Evolutionary conservation across 1,284 basidiomycete genomes (phyloP), one percentile per base, ranked within the genome.

Genomic region (Porphyrellus sp.): DNA sequence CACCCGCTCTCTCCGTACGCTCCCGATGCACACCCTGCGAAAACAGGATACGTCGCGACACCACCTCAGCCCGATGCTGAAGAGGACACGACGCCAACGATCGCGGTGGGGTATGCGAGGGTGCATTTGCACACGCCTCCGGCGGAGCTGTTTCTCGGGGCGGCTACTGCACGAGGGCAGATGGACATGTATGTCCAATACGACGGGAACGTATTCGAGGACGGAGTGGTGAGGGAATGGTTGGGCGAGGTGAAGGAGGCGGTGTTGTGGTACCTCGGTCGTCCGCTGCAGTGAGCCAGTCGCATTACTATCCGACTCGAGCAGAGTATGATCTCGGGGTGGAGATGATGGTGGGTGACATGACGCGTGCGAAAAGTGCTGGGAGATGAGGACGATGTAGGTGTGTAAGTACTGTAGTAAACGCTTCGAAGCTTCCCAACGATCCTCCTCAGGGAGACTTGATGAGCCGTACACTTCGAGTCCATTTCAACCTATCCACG

Each of bases 111-210:
- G 23, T 33, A 42, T 12, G 45, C 59, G 11, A 39, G 52, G 16
- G 58, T 59, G 0, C 61, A 56, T 52, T 64, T 81, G 12, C 74
- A 70, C 31, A 23, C 16, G 23, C 38, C 5, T 11, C 46, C 38
- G 8, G 46, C 28, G 6, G 28, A 40, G n/a, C 27, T 48, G 4
- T 38, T 12, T 24, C 46, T 47, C 37, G 27, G 25, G 6, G 37
- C 35, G 7, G 46, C 15, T 2, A 39, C 27, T 3, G 30, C 25
- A 18, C 28, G 21, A 4, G 46, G 46, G n/a, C 35, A 23, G 46
- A 39, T 47, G 46, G 9, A 23, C 21, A 24, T 40, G 38, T 33
- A 33, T 20, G 46, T 48, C 23, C n/a, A 24, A 9, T 33, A 33
- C 12, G 23, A 40, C 11, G 38, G 11, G 2, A 48, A 40, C 38